phyloP scores from a whole-genome alignment of 2,329 filamentous ascomycete genomes.

The Trichoderma brevicompactum region DNA sequence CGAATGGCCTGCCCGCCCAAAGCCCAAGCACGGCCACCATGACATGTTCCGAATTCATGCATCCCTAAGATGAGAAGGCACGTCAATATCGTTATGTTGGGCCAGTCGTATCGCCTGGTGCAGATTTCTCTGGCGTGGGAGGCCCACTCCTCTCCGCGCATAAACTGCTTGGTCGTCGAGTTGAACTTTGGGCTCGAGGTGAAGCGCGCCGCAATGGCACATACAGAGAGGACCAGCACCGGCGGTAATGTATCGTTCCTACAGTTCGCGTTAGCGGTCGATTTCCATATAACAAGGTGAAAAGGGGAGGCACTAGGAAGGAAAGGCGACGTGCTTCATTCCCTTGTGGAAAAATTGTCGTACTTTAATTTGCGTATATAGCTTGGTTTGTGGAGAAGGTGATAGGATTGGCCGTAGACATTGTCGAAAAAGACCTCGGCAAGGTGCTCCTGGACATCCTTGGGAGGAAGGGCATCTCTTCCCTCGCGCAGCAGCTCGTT shows the following conservation, averaged over 20 bases:
- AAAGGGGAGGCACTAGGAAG: slow-evolving; percentile 7
- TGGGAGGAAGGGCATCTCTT: slow-evolving; percentile 76
- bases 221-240: slow-evolving; percentile 90
- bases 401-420: slow-evolving; percentile 93
- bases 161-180: slow-evolving; percentile 72
- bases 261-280: slow-evolving; percentile 13
- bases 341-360: slow-evolving; percentile 34
- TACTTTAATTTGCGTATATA: slow-evolving; percentile 86
- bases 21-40: slow-evolving; percentile 94
- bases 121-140: slow-evolving; percentile 85
- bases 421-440: slow-evolving; percentile 95
- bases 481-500: slow-evolving; percentile 81
- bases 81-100: slow-evolving; percentile 93
- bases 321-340: slow-evolving; percentile 17
- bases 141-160: slow-evolving; percentile 91
- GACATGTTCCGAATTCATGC: slow-evolving; percentile 96
- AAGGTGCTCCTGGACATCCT: slow-evolving; percentile 90
- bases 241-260: slow-evolving; percentile 71
- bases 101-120: slow-evolving; percentile 85
- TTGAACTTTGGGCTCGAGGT: slow-evolving; percentile 83
- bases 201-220: slow-evolving; percentile 92
- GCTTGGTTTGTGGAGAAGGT: slow-evolving; percentile 92
- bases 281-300: neutral
- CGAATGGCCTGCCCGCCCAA: slow-evolving; percentile 92
- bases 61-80: slow-evolving; percentile 86